phyloP scores from a whole-genome alignment of 2,329 filamentous ascomycete genomes.

The Drechslera avenae region DNA sequence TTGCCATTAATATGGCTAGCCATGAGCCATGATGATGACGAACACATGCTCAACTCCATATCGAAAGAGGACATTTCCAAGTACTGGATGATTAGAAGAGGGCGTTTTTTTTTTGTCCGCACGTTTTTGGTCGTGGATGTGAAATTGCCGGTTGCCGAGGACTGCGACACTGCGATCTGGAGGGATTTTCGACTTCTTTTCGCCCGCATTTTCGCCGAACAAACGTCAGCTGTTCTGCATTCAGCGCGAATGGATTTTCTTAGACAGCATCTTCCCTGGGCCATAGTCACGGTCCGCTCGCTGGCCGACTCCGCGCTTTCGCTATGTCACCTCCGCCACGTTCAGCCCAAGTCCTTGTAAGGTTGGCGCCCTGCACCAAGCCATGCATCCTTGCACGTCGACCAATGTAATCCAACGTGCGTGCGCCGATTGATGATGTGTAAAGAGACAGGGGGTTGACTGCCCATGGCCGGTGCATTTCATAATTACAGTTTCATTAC shows the following conservation, averaged over 20 bases:
- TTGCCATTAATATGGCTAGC: too few relatives aligned
- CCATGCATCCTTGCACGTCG: conserved; percentile 36
- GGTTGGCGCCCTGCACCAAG: conserved; percentile 44
- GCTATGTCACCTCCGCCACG: conserved; percentile 40
- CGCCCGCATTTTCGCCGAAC: conserved; percentile 21
- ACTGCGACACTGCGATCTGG: conserved; percentile 12
- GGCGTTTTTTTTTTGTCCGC: conserved; percentile 28
- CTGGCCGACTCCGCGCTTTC: conserved; percentile 39
- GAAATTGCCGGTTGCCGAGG: conserved; percentile 22
- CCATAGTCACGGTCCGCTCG: conserved; percentile 31
- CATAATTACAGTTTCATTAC: conserved; percentile 43
- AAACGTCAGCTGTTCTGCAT: conserved; percentile 26
- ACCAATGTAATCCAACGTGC: conserved; percentile 44
- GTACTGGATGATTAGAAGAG: too few relatives aligned
- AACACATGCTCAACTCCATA: too few relatives aligned
- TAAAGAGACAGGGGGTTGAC: conserved; percentile 36
- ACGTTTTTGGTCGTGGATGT: conserved; percentile 30
- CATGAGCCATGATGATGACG: too few relatives aligned
- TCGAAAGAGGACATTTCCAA: too few relatives aligned
- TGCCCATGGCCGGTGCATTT: conserved; percentile 24
- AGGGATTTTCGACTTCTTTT: conserved; percentile 11
- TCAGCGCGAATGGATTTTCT: conserved; percentile 17
- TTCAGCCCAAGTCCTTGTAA: conserved; percentile 43
- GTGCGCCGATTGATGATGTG: conserved; percentile 41
- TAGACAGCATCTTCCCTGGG: conserved; percentile 20